Evolutionary conservation across 805 yeast genomes (phyloP), one percentile per base, ranked within the genome.

Genomic region (Saccharomycopsis fermentans): DNA sequence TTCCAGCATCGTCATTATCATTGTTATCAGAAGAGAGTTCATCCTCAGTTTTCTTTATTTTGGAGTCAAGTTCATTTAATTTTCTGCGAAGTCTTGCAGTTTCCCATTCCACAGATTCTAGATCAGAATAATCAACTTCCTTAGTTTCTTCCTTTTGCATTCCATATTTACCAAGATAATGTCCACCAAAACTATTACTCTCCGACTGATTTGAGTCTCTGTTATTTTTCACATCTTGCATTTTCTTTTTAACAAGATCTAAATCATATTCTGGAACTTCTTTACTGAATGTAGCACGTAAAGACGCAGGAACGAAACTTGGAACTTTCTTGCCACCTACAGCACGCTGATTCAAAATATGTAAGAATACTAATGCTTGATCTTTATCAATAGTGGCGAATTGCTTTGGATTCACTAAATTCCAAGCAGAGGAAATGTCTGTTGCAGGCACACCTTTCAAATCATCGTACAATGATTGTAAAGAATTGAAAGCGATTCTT

Each of bases 341-440:
- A 37, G 79, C 75, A 64, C 97, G 80, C 71, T 92, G 96, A 71
- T 91, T 90, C 65, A 94, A 77, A 63, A 91, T 89, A 71, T 94
- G 99, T 62, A 94, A 76, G 65, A 87, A 90, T 40, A 89, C 96
- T 61, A 90, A 72, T 26, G 90, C 83, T 70, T 95, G 98, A 72
- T 94, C 98, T 66, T 87, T 90, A 70, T 91, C 97, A 62, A 94
- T 90, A 9, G 96, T 86, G 66, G 85, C 89, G 56, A 83, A 82
- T 58, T 86, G 83, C 67, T 87, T 86, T 11, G 99, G 98, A 67
- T 94, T 94, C 57, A 94, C 96, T 59, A 94, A 74, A 70, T 89
- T 90, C 98, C 99, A 94, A 1, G 97, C 96, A 54, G 87, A 84
- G 32, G 90, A 81, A 6, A 90, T 78, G 70, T 91, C 99, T 4